Conservation (phyloP, 2,329 filamentous ascomycete genomes). For the Neofusicoccum ribis region DNA sequence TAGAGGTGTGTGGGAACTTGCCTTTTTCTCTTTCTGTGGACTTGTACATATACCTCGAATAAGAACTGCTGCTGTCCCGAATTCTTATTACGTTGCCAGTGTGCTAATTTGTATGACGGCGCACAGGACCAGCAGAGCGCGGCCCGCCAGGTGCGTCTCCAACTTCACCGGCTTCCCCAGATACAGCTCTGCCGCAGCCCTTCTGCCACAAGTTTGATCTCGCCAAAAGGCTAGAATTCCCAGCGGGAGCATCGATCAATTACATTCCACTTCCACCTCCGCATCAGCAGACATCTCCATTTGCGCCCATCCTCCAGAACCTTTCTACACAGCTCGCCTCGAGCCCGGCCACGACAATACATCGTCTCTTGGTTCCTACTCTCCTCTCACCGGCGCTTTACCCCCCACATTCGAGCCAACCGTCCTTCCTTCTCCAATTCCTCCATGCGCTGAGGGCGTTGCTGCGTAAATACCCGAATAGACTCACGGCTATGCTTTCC, state of each 20-base stretch:
- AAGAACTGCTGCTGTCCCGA: not conserved
- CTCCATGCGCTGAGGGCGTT: constrained; percentile 76
- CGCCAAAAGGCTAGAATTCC: constrained; percentile 49
- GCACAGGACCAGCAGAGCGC: constrained; percentile 15
- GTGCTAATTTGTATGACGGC: constrained; percentile 20
- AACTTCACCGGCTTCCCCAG: constrained; percentile 11
- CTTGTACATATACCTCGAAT: constrained; percentile 20
- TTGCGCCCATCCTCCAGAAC: constrained; percentile 66
- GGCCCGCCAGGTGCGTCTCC: not conserved
- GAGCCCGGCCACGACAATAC: constrained; percentile 60
- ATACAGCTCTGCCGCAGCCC: constrained; percentile 27
- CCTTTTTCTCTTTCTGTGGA: not conserved
- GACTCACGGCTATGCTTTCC: constrained; percentile 71
- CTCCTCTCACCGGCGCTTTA: constrained; percentile 87
- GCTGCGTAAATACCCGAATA: constrained; percentile 65
- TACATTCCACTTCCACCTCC: constrained; percentile 64
- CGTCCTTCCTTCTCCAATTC: constrained; percentile 74
- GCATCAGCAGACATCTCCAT: constrained; percentile 52
- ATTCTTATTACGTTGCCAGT: not conserved
- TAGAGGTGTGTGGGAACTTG: constrained; percentile 57
- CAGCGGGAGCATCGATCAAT: constrained; percentile 42
- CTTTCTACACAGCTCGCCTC: constrained; percentile 55
- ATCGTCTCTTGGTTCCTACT: constrained; percentile 81
- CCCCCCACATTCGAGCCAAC: constrained; percentile 66
- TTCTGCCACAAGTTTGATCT: constrained; percentile 57